Conservation (phyloP, 192 early-diverging fungal species). For the Backusella morwellensis region DNA sequence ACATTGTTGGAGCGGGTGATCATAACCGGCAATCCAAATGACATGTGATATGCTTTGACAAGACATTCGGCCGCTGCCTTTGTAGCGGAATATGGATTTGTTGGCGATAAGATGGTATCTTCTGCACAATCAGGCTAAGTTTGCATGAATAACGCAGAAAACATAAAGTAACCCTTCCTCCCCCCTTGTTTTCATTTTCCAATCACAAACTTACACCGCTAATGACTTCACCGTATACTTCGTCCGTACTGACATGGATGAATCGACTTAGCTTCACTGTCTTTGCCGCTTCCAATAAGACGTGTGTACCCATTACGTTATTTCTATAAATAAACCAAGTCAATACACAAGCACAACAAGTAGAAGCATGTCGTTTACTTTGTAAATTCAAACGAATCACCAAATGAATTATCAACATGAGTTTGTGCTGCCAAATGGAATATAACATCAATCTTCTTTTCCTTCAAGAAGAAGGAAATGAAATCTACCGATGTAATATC, state of each 20-base stretch:
- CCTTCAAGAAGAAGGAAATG: slow-evolving; percentile 57
- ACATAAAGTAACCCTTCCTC: neutral
- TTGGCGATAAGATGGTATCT: slow-evolving; percentile 63
- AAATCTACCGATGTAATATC: slow-evolving; percentile 67
- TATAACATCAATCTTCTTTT: slow-evolving; percentile 71
- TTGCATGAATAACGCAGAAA: neutral
- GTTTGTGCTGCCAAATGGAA: slow-evolving; percentile 82
- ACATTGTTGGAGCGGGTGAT: slow-evolving; percentile 82
- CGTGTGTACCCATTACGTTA: slow-evolving; percentile 83
- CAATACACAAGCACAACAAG: neutral
- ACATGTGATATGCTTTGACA: slow-evolving; percentile 73
- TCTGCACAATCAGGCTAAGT: slow-evolving; percentile 62
- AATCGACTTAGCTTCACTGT: slow-evolving; percentile 53
- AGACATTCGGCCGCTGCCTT: slow-evolving; percentile 83
- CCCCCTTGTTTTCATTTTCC: neutral
- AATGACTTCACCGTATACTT: slow-evolving; percentile 78
- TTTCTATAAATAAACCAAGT: slow-evolving; percentile 31
- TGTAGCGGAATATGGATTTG: slow-evolving; percentile 83
- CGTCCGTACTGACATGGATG: slow-evolving; percentile 80
- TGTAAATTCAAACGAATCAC: slow-evolving; percentile 78
- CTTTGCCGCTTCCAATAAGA: slow-evolving; percentile 69
- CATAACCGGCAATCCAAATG: slow-evolving; percentile 73
- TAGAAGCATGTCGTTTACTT: slow-evolving; percentile 14
- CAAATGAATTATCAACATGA: slow-evolving; percentile 85
- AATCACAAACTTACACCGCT: slow-evolving; percentile 38